A percentile compares a stretch with the other conserved stretches of the same genome.
These are phyloP conservation scores for Raddia guianensis DNA, from an alignment of 176 grass and related monocot genomes.

Conservation along the genomic window DNA sequence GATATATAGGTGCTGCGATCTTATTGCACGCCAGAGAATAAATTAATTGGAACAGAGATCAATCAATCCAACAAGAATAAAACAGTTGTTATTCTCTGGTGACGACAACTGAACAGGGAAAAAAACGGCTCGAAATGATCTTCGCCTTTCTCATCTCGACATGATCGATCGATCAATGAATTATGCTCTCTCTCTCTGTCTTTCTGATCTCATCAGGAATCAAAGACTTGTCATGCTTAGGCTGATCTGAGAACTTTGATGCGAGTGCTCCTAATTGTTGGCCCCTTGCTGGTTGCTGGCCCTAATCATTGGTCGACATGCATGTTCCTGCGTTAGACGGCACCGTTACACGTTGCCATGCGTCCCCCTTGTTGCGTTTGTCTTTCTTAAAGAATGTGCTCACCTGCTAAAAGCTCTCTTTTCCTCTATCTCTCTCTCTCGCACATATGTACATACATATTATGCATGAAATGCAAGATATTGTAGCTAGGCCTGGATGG, in stretches of 20 bases:
- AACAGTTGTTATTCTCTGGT: constrained; percentile 6
- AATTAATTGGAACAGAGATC: not conserved
- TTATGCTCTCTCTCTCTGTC: not conserved
- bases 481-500: not conserved
- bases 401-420: constrained; percentile 16
- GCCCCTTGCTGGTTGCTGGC: not conserved
- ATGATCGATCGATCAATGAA: not conserved
- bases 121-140: not conserved
- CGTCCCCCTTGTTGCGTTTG: not conserved
- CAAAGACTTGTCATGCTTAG: constrained; percentile 9
- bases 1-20: not conserved
- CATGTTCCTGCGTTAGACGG: not conserved
- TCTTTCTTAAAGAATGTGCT: not conserved
- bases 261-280: constrained; percentile 19
- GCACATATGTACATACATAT: not conserved
- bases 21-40: constrained; percentile 18
- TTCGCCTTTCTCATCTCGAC: too few relatives aligned
- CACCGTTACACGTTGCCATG: constrained; percentile 36
- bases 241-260: not conserved
- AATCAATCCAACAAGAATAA: not conserved
- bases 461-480: not conserved
- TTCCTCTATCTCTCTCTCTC: not conserved
- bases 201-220: not conserved
- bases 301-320: constrained; percentile 20
- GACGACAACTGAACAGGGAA: constrained; percentile 34